Percentiles rank a stretch among this genome's conserved stretches.
These are phyloP conservation scores for Aschersonia sp. DNA, from an alignment of 2,329 filamentous ascomycete genomes.

Conservation along the genomic window DNA sequence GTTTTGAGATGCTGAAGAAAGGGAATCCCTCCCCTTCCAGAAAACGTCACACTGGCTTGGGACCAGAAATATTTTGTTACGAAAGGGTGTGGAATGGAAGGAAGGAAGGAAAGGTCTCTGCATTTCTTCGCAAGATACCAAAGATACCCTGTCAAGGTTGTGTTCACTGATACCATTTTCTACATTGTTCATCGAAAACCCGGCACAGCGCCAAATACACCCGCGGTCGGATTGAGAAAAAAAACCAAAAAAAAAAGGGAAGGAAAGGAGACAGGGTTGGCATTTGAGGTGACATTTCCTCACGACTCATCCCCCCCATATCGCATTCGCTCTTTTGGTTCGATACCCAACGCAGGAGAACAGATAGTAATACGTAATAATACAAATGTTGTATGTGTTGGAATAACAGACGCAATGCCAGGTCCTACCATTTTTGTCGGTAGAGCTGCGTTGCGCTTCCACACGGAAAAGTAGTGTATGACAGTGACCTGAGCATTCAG, in stretches of 20 bases:
- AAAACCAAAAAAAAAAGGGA: constrained; percentile 10
- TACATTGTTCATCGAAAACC: constrained; percentile 8
- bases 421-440: neutral
- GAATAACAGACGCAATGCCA: no score
- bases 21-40: neutral
- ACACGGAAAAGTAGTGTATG: no score
- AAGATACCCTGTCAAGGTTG: constrained; percentile 41
- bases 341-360: constrained; percentile 23
- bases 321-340: constrained; percentile 18
- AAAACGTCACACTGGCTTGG: neutral
- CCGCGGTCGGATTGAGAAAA: neutral
- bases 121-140: constrained; percentile 36
- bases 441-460: neutral
- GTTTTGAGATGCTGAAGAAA: neutral
- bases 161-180: constrained; percentile 28
- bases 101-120: constrained; percentile 32
- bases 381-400: constrained; percentile 16
- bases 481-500: no score
- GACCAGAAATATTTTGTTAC: constrained; percentile 15
- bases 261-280: neutral
- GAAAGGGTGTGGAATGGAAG: constrained; percentile 31
- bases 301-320: constrained; percentile 1
- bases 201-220: neutral
- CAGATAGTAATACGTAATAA: constrained; percentile 30
- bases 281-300: constrained; percentile 6